phyloP scores from a whole-genome alignment of 2,329 filamentous ascomycete genomes.

The Fusarium sp. region DNA sequence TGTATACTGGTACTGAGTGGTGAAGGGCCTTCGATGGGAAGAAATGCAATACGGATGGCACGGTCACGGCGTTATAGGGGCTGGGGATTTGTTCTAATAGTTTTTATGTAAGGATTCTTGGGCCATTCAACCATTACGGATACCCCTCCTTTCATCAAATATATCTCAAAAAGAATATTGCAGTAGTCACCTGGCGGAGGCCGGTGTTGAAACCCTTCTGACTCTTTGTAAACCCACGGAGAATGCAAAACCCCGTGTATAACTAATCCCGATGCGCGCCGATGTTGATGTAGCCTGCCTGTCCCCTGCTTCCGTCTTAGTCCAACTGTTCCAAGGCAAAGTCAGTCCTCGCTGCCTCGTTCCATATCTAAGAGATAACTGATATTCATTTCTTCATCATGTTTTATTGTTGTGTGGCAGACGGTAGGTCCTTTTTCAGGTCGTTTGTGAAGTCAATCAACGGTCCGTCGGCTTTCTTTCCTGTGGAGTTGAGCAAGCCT shows the following conservation, averaged over 20 bases:
- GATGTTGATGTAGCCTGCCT: constrained; percentile 38
- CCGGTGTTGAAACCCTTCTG: constrained; percentile 43
- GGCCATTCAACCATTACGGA: constrained; percentile 28
- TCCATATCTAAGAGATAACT: constrained; percentile 23
- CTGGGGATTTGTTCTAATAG: constrained; percentile 27
- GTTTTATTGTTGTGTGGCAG: constrained; percentile 38
- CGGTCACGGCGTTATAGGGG: constrained; percentile 43
- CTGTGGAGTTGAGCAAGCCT: constrained; percentile 57
- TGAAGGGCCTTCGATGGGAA: background rate
- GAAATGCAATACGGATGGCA: constrained; percentile 25
- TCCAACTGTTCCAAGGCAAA: constrained; percentile 34
- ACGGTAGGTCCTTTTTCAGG: constrained; percentile 60
- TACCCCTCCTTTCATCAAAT: constrained; percentile 31
- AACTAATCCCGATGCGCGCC: constrained; percentile 40
- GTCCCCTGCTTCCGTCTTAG: constrained; percentile 24
- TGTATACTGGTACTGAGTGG: constrained; percentile 4
- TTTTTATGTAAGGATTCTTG: constrained; percentile 32
- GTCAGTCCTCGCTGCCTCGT: constrained; percentile 18
- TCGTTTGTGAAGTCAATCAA: constrained; percentile 67
- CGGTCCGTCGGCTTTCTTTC: constrained; percentile 58
- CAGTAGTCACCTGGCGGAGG: constrained; percentile 25
- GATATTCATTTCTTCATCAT: constrained; percentile 30
- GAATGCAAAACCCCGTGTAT: constrained; percentile 40
- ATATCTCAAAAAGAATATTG: constrained; percentile 17
- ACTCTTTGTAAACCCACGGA: constrained; percentile 40